A percentile compares a stretch with the other conserved stretches of the same genome.
These are phyloP conservation scores for Pluteus cervinus DNA, from an alignment of 768 basidiomycete species.

Conservation along the genomic window DNA sequence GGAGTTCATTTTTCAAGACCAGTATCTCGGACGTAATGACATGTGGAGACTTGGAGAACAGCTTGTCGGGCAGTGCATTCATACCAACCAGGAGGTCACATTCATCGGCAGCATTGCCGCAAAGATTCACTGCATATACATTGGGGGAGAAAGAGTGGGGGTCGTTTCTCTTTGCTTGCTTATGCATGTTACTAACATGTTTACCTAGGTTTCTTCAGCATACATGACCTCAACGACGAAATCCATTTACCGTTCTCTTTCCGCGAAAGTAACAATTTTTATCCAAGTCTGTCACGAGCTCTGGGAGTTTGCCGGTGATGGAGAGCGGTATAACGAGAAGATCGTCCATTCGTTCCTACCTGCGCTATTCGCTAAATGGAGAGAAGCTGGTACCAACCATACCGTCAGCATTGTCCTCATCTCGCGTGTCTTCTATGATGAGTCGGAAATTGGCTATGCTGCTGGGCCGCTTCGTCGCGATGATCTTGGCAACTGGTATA, in stretches of 20 bases:
- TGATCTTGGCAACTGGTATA: conserved; percentile 77
- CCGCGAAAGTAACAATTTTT: conserved; percentile 89
- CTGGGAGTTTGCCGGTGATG: conserved; percentile 96
- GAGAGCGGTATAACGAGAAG: conserved; percentile 94
- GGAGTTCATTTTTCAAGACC: conserved; percentile 90
- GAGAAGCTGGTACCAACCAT: conserved; percentile 81
- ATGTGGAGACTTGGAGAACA: conserved; percentile 93
- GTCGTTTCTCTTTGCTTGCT: conserved; percentile 4
- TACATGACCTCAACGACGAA: conserved; percentile 81
- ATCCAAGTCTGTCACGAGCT: conserved; percentile 95
- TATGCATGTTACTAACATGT: conserved; percentile 2
- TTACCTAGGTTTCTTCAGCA: conserved; percentile 69
- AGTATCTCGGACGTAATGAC: conserved; percentile 92
- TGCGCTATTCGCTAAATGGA: conserved; percentile 81
- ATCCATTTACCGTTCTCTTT: conserved; percentile 82
- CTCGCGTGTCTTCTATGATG: conserved; percentile 86
- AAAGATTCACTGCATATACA: conserved; percentile 75
- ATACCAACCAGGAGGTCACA: conserved; percentile 76
- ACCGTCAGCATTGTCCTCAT: conserved; percentile 92
- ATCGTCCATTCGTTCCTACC: conserved; percentile 97
- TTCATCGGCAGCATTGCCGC: conserved; percentile 82
- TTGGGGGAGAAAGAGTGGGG: conserved; percentile 58
- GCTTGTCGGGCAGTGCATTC: conserved; percentile 75
- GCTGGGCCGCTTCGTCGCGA: conserved; percentile 75
- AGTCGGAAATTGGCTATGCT: conserved; percentile 72